Evolutionary conservation across 805 yeast genomes (phyloP).

Genomic region (Zygotorulaspora chibaensis): DNA sequence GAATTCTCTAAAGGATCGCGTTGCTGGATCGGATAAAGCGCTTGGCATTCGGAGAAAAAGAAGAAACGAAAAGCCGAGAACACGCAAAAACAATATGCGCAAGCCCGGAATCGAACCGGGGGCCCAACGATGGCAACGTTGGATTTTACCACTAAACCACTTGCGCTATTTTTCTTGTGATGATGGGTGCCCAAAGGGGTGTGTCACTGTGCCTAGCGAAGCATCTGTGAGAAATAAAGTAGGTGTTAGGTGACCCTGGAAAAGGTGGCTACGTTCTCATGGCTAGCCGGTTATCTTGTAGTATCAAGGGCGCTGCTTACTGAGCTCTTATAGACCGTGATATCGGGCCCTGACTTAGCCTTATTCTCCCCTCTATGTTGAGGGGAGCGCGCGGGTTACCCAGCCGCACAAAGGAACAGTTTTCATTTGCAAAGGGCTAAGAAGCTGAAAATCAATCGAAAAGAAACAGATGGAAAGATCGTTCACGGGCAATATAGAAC

Average conservation of each 20-base stretch:
- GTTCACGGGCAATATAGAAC: not conserved
- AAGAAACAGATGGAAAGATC: conserved; percentile 2
- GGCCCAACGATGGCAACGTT: conserved; percentile 29
- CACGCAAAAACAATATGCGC: conserved; percentile 15
- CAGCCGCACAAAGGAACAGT: conserved; percentile 2
- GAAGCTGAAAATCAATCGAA: not conserved
- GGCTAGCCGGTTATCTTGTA: too few species aligned
- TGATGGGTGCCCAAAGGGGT: not conserved
- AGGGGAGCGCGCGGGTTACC: conserved; percentile 6
- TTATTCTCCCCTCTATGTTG: not conserved
- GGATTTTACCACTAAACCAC: conserved; percentile 29
- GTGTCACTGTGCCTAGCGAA: too few species aligned
- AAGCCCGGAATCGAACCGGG: conserved; percentile 30
- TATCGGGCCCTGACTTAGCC: not conserved
- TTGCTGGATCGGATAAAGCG: too few species aligned
- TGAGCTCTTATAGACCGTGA: not conserved
- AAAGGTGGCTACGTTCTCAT: too few species aligned
- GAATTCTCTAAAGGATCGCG: not conserved
- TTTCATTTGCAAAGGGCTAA: conserved; percentile 2
- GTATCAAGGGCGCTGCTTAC: not conserved
- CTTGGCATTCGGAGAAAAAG: too few species aligned
- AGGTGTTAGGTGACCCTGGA: too few species aligned
- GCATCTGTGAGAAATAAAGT: not conserved
- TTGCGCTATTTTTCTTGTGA: conserved; percentile 14
- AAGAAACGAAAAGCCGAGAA: too few species aligned